These are phyloP conservation scores for Lactarius hatsudake DNA, from an alignment of 768 basidiomycete genomes.

Conservation along the genomic window DNA sequence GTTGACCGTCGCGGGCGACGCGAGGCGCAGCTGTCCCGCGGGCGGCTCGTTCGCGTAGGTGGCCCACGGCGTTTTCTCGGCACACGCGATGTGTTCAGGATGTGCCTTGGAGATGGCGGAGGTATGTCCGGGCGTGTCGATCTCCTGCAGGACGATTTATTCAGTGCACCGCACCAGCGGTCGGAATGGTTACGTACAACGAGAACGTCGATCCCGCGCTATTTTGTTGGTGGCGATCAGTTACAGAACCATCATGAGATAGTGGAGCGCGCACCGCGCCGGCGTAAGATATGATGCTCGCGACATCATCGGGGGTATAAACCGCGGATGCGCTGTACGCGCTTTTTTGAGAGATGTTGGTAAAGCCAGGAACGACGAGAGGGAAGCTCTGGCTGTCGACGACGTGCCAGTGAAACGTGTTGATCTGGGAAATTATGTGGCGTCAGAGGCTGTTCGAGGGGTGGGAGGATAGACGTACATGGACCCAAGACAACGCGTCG, in stretches of 20 bases:
- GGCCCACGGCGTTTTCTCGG: constrained; percentile 52
- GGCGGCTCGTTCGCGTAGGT: constrained; percentile 73
- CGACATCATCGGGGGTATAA: constrained; percentile 40
- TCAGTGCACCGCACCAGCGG: neutral
- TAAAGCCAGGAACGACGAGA: constrained; percentile 38
- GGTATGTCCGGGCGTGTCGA: constrained; percentile 85
- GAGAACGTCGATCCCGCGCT: constrained; percentile 52
- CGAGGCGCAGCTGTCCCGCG: constrained; percentile 77
- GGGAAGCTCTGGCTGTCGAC: constrained; percentile 54
- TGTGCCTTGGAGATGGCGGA: constrained; percentile 58
- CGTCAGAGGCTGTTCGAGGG: neutral
- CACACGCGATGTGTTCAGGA: constrained; percentile 75
- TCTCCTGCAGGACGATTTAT: constrained; percentile 49
- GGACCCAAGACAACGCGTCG: constrained; percentile 17
- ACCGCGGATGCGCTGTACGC: constrained; percentile 39
- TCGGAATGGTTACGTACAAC: constrained; percentile 31
- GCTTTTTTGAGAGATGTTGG: constrained; percentile 44
- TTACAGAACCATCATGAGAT: no score
- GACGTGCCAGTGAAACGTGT: constrained; percentile 48
- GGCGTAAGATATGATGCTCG: constrained; percentile 43
- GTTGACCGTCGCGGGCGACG: constrained; percentile 53
- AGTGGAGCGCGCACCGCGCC: constrained; percentile 37
- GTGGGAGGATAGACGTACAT: constrained; percentile 20
- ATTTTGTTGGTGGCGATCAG: neutral
- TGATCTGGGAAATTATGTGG: constrained; percentile 36